Evolutionary conservation across 345 rosid genomes (phyloP).

Genomic region (Durio zibethinus): DNA sequence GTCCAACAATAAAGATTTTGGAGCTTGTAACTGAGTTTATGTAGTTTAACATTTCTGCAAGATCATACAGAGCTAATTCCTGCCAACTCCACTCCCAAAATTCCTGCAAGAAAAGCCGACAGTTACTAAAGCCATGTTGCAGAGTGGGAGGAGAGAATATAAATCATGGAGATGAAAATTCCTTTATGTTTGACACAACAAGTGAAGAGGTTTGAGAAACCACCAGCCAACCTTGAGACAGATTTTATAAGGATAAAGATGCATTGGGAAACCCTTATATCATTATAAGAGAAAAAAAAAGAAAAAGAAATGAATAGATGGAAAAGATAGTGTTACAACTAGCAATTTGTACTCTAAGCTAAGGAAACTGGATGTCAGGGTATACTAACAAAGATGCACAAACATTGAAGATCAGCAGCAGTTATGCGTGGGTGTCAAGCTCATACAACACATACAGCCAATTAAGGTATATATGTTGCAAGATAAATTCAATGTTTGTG

Average conservation of each 20-base stretch:
- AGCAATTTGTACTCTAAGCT: neutral
- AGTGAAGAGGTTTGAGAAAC: neutral
- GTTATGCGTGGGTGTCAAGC: neutral
- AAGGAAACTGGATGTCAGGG: neutral
- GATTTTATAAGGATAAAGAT: neutral
- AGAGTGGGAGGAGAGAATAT: neutral
- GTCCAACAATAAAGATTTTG: slow-evolving; percentile 81
- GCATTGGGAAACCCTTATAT: neutral
- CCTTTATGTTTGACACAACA: neutral
- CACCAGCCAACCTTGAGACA: neutral
- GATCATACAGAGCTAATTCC: slow-evolving; percentile 80
- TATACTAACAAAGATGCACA: neutral
- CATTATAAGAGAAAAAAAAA: too few relatives aligned
- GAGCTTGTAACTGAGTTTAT: slow-evolving; percentile 48
- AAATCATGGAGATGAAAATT: neutral
- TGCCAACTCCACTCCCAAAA: slow-evolving; percentile 99
- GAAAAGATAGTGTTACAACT: neutral
- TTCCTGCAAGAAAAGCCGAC: slow-evolving; percentile 45
- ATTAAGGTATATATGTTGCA: neutral
- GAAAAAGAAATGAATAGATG: neutral
- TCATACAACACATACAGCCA: neutral
- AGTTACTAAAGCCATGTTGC: slow-evolving; percentile 2
- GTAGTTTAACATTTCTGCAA: slow-evolving; percentile 63
- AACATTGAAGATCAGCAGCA: neutral
- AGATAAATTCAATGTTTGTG: neutral